Conservation (phyloP, 495 filamentous ascomycete species). For the Aspergillus leporis region DNA sequence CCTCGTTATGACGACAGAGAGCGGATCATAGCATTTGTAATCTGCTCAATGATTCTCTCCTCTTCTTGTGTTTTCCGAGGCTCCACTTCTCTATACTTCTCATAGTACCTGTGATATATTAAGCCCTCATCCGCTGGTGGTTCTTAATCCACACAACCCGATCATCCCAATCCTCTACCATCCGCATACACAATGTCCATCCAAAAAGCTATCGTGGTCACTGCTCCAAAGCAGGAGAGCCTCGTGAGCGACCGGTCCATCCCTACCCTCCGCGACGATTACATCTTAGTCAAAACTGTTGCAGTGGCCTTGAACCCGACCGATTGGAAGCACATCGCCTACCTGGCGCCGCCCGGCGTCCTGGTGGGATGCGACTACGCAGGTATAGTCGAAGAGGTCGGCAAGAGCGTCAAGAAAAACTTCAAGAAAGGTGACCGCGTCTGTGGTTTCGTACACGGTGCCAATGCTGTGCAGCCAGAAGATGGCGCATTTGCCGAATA, state of each 20-base stretch:
- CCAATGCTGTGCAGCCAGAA: conserved; percentile 40
- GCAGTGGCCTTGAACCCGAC: conserved; percentile 51
- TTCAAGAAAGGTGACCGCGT: conserved; percentile 46
- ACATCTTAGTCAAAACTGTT: conserved; percentile 44
- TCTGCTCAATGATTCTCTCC: no score
- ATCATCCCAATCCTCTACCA: not conserved
- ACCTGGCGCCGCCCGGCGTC: conserved; percentile 20
- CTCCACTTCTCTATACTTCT: no score
- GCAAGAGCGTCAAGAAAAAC: conserved; percentile 33
- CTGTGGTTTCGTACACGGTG: conserved; percentile 43
- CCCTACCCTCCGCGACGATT: conserved; percentile 34
- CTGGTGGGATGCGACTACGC: conserved; percentile 53
- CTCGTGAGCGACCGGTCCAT: not conserved
- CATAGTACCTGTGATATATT: no score
- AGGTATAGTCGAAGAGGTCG: conserved; percentile 50
- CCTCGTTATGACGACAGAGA: no score
- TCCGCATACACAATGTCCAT: conserved; percentile 17
- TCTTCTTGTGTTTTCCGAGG: no score
- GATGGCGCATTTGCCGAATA: conserved; percentile 54
- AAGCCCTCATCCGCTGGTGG: no score
- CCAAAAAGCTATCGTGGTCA: conserved; percentile 33
- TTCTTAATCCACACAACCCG: no score
- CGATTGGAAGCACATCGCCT: conserved; percentile 51
- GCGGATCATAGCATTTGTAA: no score
- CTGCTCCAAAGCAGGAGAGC: conserved; percentile 17